Evolutionary conservation across 768 basidiomycete species (phyloP).

Genomic region (Sutorius australiensis): DNA sequence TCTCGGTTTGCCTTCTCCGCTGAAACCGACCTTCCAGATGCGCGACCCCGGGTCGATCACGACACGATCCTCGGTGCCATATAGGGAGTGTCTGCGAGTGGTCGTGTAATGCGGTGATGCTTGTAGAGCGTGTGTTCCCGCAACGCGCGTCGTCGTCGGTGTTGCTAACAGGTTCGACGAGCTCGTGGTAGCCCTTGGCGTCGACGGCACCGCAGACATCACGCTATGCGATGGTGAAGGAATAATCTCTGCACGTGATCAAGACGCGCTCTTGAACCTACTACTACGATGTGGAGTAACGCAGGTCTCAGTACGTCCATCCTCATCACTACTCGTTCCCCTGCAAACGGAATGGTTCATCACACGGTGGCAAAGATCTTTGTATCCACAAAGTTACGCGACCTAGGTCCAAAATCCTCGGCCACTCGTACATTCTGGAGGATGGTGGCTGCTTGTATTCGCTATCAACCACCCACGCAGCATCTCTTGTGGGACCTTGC

Average conservation of each 20-base stretch:
- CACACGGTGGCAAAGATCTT: slow-evolving; percentile 26
- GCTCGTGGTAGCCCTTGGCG: slow-evolving; percentile 27
- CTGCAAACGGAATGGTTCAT: slow-evolving; percentile 29
- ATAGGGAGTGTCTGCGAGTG: slow-evolving; percentile 85
- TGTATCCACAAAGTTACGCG: slow-evolving; percentile 23
- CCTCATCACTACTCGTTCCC: slow-evolving; percentile 20
- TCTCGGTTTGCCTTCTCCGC: slow-evolving; percentile 88
- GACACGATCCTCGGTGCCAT: slow-evolving; percentile 94
- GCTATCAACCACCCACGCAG: slow-evolving; percentile 19
- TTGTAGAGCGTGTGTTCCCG: slow-evolving; percentile 48
- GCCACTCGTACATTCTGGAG: slow-evolving; percentile 22
- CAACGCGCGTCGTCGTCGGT: slow-evolving; percentile 52
- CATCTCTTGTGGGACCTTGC: slow-evolving; percentile 19
- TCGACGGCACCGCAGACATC: slow-evolving; percentile 36
- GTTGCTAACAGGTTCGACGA: slow-evolving; percentile 39
- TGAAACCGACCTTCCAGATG: slow-evolving; percentile 97
- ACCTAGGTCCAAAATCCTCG: slow-evolving; percentile 25
- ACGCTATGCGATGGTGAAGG: background rate
- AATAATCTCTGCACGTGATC: slow-evolving; percentile 16
- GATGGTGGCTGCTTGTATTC: slow-evolving; percentile 24
- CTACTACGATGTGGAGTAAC: slow-evolving; percentile 22
- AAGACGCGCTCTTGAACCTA: slow-evolving; percentile 13
- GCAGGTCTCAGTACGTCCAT: slow-evolving; percentile 27
- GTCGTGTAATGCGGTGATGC: slow-evolving; percentile 82
- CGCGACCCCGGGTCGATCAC: slow-evolving; percentile 93